A percentile compares a stretch with the other conserved stretches of the same genome.
These are phyloP conservation scores for Pythium oligandrum DNA, from an alignment of 352 stramenopile genomes.

Conservation along the genomic window DNA sequence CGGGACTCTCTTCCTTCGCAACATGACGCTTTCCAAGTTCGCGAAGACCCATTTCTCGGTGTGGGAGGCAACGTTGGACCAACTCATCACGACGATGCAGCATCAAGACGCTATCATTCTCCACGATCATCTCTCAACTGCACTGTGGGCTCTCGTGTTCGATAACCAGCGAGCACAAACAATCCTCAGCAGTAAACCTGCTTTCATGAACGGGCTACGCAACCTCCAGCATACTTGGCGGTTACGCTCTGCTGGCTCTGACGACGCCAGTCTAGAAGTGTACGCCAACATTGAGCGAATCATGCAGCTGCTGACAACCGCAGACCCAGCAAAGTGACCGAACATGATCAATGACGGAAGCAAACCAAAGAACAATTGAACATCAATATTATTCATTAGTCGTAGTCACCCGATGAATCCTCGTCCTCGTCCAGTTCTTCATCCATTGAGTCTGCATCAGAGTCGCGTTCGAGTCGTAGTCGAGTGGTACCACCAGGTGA, in stretches of 20 bases:
- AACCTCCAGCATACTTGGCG: no score
- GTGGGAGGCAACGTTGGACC: slow-evolving; percentile 46
- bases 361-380: no score
- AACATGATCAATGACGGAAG: no score
- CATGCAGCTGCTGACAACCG: no score
- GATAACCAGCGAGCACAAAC: slow-evolving; percentile 64
- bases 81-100: slow-evolving; percentile 15
- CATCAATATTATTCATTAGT: no score
- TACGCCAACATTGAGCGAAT: no score
- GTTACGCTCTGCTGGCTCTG: no score
- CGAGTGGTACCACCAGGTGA: slow-evolving; percentile 58
- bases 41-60: slow-evolving; percentile 51
- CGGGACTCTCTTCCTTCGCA: slow-evolving; percentile 48
- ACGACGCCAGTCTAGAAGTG: no score
- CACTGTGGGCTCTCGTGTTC: slow-evolving; percentile 52
- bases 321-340: no score
- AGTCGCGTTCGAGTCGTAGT: slow-evolving; percentile 51
- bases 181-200: slow-evolving; percentile 12
- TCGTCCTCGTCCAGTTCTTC: slow-evolving; percentile 20
- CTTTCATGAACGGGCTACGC: no score
- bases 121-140: slow-evolving; percentile 22
- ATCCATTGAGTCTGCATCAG: slow-evolving; percentile 9
- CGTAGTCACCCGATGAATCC: no score
- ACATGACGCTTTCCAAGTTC: slow-evolving; percentile 48
- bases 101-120: no score